These are phyloP conservation scores for Plasmodium malariae DNA, from an alignment of 169 alveolate species.

Conservation along the genomic window DNA sequence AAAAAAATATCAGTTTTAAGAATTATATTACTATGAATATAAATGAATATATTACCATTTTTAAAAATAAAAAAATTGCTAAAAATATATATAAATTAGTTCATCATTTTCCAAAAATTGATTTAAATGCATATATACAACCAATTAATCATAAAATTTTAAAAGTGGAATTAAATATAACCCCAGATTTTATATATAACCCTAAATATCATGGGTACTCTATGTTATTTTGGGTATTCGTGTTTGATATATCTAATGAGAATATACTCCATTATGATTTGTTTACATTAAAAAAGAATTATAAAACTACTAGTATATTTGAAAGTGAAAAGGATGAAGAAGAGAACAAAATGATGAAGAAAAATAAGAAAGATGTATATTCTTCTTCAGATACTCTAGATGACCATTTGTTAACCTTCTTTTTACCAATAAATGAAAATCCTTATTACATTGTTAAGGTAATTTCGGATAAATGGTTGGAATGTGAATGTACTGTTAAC, in stretches of 20 bases:
- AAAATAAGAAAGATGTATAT: background rate
- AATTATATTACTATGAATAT: conserved; percentile 95
- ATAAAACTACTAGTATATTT: background rate
- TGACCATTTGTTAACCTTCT: conserved; percentile 93
- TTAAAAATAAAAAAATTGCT: conserved; percentile 93
- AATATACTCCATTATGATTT: conserved; percentile 95
- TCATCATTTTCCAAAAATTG: conserved; percentile 95
- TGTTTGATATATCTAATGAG: conserved; percentile 97
- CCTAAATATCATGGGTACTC: conserved; percentile 93
- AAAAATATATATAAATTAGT: conserved; percentile 90
- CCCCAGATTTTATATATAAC: conserved; percentile 97
- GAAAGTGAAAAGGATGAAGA: background rate
- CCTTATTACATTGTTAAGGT: conserved; percentile 94
- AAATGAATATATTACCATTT: conserved; percentile 95
- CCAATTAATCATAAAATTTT: conserved; percentile 97
- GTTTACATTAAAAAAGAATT: conserved; percentile 84
- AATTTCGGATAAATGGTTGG: conserved; percentile 95
- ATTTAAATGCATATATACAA: conserved; percentile 95
- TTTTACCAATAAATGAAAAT: conserved; percentile 97
- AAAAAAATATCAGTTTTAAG: conserved; percentile 96
- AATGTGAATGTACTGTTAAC: conserved; percentile 83
- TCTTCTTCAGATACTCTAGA: conserved; percentile 13
- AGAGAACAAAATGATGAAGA: background rate
- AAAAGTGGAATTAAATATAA: conserved; percentile 93
- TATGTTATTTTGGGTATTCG: conserved; percentile 97